Base-by-base conservation (phyloP, 108 stramenopile species). In the Conticribra guillardii region DNA sequence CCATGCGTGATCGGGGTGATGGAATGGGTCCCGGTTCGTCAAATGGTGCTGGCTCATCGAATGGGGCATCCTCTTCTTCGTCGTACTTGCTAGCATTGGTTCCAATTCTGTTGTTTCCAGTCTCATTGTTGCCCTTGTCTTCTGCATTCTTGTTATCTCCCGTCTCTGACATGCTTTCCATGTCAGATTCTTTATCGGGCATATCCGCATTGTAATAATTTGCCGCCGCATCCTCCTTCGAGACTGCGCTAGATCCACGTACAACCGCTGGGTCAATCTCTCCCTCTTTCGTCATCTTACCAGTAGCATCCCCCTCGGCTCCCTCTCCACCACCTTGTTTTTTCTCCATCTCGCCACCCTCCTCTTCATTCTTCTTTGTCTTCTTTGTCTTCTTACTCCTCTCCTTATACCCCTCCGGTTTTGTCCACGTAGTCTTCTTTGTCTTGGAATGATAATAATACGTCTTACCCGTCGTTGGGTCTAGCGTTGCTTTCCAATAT, bases 361-460 rank as follows among this genome's bases (percentile, higher is more conserved):
- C 45, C 58, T 48, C 53, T 56, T 53, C 54, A 28, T 67, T 55
- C 2, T 48, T 32, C 29, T 41, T 16, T 0, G 41, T 68, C 48
- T 61, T 51, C 67, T 75, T 64, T 18, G 71, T 52, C 5, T 57
- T 21, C 45, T 53, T 44, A 7, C 53, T 68, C 31, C 52, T 74
- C 47, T 68, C 78, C 57, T 75, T 71, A 24, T 75, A 71, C 18
- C 78, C 86, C 19, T 79, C 73, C 0, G 91, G 91, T 60, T 85
- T 90, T 11, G 60, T 61, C 91, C 91, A 92, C 21, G 87, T 81
- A 3, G 87, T 85, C 52, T 81, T 76, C 37, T 89, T 73, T 18
- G 89, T 87, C 57, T 80, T 80, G 5, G 79, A 67, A 59, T 90
- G 84, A 58, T 89, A 92, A 71, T 87, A 90, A 48, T 90, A 90